phyloP scores from a whole-genome alignment of 768 basidiomycete species.

The Suillus placidus region DNA sequence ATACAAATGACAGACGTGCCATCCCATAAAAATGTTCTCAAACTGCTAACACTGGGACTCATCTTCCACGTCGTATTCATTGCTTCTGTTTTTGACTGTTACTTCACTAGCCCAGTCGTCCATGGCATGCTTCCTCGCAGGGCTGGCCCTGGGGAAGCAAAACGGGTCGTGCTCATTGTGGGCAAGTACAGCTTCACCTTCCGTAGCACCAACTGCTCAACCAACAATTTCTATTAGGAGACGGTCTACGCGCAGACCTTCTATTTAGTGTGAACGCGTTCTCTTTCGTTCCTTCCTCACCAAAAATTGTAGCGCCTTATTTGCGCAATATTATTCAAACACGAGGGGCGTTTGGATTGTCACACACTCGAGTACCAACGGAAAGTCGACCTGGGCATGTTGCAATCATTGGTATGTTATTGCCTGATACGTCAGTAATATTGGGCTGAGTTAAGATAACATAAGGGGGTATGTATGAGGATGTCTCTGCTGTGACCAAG shows the following conservation, averaged over 20 bases:
- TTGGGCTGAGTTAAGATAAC: conserved; percentile 11
- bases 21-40: conserved; percentile 25
- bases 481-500: conserved; percentile 86
- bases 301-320: conserved; percentile 71
- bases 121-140: conserved; percentile 70
- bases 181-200: conserved; percentile 44
- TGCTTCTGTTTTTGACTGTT: conserved; percentile 80
- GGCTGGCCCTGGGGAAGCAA: conserved; percentile 51
- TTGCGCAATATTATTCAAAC: conserved; percentile 65
- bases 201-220: background rate
- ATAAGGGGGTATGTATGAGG: conserved; percentile 87
- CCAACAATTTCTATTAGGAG: conserved; percentile 49
- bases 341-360: conserved; percentile 80
- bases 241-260: conserved; percentile 83
- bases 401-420: conserved; percentile 70
- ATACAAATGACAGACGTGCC: conserved; percentile 17
- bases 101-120: conserved; percentile 83
- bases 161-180: conserved; percentile 78
- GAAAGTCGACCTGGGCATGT: conserved; percentile 90
- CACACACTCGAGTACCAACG: conserved; percentile 85
- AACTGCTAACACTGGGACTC: conserved; percentile 66
- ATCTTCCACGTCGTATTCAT: conserved; percentile 77
- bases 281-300: conserved; percentile 47
- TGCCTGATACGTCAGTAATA: background rate
- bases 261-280: conserved; percentile 69